Evolutionary conservation across 2,329 filamentous ascomycete species (phyloP).

Genomic region (Hansfordia pulvinata): DNA sequence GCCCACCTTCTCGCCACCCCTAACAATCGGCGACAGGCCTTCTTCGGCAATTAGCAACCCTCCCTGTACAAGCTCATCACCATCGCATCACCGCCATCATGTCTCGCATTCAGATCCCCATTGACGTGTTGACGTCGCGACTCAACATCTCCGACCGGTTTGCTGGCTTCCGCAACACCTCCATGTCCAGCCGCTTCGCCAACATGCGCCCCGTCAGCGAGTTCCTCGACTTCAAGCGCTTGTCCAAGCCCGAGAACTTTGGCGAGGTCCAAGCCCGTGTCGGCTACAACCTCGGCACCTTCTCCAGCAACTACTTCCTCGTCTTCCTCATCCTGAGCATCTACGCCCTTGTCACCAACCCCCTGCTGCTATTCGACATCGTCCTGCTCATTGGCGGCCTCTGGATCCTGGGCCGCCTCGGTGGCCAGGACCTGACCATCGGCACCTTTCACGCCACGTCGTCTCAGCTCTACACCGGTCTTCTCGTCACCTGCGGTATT

Average conservation of each 20-base stretch:
- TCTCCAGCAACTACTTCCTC: conserved; percentile 95
- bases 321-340: conserved; percentile 92
- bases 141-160: conserved; percentile 80
- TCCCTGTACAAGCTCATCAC: too few relatives aligned
- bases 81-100: conserved; percentile 46
- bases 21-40: too few relatives aligned
- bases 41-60: too few relatives aligned
- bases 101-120: conserved; percentile 82
- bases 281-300: conserved; percentile 95
- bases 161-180: conserved; percentile 66
- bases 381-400: conserved; percentile 74
- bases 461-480: conserved; percentile 85
- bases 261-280: conserved; percentile 78
- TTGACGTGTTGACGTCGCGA: conserved; percentile 82
- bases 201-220: conserved; percentile 85
- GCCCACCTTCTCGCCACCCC: too few relatives aligned
- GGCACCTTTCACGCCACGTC: conserved; percentile 72
- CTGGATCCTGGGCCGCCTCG: conserved; percentile 82
- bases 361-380: conserved; percentile 81
- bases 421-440: conserved; percentile 77
- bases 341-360: conserved; percentile 86
- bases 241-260: conserved; percentile 91
- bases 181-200: conserved; percentile 70
- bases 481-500: conserved; percentile 72
- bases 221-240: conserved; percentile 89